Base-by-base conservation (phyloP, 2,329 filamentous ascomycete species). In the Tolypocladium nubicola region DNA sequence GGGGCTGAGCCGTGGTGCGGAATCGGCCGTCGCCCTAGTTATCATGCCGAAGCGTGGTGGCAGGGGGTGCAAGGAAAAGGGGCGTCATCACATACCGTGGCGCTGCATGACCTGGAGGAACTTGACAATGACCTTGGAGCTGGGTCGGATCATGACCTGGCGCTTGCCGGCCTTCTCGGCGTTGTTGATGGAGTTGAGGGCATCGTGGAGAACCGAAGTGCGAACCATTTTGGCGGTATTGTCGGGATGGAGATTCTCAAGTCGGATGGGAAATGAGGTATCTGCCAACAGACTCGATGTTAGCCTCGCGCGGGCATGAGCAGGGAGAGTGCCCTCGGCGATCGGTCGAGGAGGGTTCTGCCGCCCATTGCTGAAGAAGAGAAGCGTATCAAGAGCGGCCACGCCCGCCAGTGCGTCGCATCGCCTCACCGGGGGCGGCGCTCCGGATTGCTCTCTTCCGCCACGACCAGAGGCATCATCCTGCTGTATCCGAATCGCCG, bases 131-230 rank as follows among this genome's bases (percentile, higher is more conserved):
- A 99, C 94, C 89, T 99, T 99, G 79, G 94, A 97, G 78, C 85
- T 89, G 70, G 95, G 94, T 73, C 92, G 87, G 85, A 99, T 97
- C 77, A 99, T 75, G 75, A 97, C 94, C 83, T 99, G 94, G 75
- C 94, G 92, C 89, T 97, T 97, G 82, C 94, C 94, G 71, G 89
- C 84, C 89, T 99, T 97, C 87, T 99, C 95, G 84, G 94, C 94
- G 80, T 99, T 99, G 91, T 99, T 99, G 88, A 99, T 97, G 83
- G 86, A 84, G 79, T 96, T 96, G 73, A 97, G 89, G 76, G 90
- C 91, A 88, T 99, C 94, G 86, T 97, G 95, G 79, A 99, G 92
- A 74, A 97, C 94, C 77, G 91, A 96, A 73, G 94, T 97, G 83
- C 90, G 91, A 80, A 97, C 92, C 93, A 99, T 99, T 76, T 89